Conservation (phyloP, 257 asterid genomes). For the Salvia rosmarinus region DNA sequence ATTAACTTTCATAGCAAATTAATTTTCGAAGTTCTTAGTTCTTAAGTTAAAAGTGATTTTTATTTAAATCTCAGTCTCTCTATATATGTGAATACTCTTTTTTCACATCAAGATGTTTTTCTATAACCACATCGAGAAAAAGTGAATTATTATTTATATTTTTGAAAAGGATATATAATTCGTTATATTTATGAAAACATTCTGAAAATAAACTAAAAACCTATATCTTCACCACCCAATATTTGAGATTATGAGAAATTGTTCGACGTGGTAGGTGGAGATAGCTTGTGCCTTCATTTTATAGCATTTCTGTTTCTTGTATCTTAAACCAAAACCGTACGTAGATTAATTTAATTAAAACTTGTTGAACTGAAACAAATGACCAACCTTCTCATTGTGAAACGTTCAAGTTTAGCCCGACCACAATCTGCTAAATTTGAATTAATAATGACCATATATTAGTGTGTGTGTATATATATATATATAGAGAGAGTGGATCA, state of each 20-base stretch:
- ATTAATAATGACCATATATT: background rate
- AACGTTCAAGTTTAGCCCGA: background rate
- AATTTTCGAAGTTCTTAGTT: too few species aligned
- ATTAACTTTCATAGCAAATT: too few species aligned
- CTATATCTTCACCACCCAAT: background rate
- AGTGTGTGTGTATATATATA: too few species aligned
- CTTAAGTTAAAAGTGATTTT: too few species aligned
- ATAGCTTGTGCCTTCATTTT: conserved; percentile 22
- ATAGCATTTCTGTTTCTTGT: conserved; percentile 2
- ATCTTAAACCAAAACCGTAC: background rate
- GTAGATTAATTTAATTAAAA: conserved; percentile 19
- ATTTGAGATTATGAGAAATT: background rate
- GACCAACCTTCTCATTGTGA: background rate
- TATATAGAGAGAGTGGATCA: too few species aligned
- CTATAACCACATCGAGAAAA: too few species aligned
- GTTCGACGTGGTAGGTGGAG: conserved; percentile 16
- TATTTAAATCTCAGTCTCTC: too few species aligned
- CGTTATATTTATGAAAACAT: too few species aligned
- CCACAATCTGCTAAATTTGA: background rate
- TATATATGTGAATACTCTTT: too few species aligned
- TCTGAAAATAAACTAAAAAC: too few species aligned
- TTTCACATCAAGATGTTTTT: too few species aligned
- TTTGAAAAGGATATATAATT: background rate
- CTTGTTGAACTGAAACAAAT: conserved; percentile 23
- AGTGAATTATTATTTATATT: too few species aligned